These are phyloP conservation scores for Coemansia sp. DNA, from an alignment of 192 early-diverging fungal genomes.

Conservation along the genomic window DNA sequence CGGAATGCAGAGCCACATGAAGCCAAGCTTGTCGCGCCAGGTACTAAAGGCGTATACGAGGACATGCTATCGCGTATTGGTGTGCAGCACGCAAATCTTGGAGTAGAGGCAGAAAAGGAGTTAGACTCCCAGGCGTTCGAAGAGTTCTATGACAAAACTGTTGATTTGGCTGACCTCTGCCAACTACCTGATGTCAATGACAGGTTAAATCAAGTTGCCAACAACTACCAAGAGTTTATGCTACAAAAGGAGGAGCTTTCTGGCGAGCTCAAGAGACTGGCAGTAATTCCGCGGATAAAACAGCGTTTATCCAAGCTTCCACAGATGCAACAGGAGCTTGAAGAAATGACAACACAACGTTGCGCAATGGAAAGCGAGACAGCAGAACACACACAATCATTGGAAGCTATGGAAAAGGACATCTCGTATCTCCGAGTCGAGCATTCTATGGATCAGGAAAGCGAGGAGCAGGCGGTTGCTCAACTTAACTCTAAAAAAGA, in stretches of 20 bases:
- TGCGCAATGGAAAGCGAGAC: constrained; percentile 35
- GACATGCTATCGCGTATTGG: constrained; percentile 53
- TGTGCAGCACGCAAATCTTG: constrained; percentile 48
- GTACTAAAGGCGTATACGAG: constrained; percentile 54
- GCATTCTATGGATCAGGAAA: constrained; percentile 46
- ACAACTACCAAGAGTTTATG: constrained; percentile 47
- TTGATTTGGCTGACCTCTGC: constrained; percentile 50
- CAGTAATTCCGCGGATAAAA: constrained; percentile 41
- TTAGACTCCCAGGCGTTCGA: constrained; percentile 50
- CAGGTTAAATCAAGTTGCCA: constrained; percentile 50
- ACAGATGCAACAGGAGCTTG: constrained; percentile 43
- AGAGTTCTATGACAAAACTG: constrained; percentile 54
- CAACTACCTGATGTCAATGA: constrained; percentile 53
- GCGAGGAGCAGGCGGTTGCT: constrained; percentile 41
- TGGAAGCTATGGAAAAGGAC: constrained; percentile 46
- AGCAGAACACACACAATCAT: constrained; percentile 13
- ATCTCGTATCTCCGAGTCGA: constrained; percentile 48
- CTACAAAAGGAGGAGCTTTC: constrained; percentile 46
- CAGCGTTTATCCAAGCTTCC: constrained; percentile 38
- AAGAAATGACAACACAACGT: constrained; percentile 17
- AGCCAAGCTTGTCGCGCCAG: constrained; percentile 50
- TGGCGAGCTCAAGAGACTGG: constrained; percentile 38
- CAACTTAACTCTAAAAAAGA: constrained; percentile 27
- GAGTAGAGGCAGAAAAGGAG: constrained; percentile 35
- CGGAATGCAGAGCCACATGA: constrained; percentile 49